Evolutionary conservation across 208 protist species (phyloP).

Genomic region (Acanthamoeba castellanii): DNA sequence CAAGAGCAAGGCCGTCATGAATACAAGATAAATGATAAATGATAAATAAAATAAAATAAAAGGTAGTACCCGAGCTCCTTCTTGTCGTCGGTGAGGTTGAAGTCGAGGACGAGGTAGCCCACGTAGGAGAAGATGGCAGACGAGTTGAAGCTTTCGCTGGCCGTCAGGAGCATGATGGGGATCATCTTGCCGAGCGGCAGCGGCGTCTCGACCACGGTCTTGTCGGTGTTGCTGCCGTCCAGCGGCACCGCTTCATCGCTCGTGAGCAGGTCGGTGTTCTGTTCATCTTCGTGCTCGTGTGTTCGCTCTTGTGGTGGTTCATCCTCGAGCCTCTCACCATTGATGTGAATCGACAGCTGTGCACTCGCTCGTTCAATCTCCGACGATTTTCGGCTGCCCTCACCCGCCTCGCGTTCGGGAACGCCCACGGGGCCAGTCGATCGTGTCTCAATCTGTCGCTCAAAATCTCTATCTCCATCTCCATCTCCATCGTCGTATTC

Average conservation of each 20-base stretch:
- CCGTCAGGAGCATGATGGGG: conserved; percentile 51
- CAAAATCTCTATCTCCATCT: too few relatives aligned
- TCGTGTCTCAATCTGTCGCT: too few relatives aligned
- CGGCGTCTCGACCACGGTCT: background rate
- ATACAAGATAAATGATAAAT: background rate
- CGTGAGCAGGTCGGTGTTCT: background rate
- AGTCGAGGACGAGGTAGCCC: conserved; percentile 66
- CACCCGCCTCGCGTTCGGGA: background rate
- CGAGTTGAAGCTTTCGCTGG: conserved; percentile 43
- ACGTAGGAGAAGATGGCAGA: conserved; percentile 65
- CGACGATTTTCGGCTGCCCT: background rate
- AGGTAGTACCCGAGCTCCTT: conserved; percentile 27
- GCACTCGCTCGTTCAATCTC: background rate
- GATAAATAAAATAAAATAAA: background rate
- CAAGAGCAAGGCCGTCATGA: background rate
- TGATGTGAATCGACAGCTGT: background rate
- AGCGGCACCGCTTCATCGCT: background rate
- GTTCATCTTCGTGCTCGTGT: background rate
- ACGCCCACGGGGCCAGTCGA: too few relatives aligned
- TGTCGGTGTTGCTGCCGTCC: background rate
- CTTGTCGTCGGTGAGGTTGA: conserved; percentile 62
- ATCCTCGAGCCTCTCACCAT: background rate
- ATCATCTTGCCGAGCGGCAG: conserved; percentile 62
- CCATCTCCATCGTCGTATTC: background rate
- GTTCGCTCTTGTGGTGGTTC: too few relatives aligned